Percentiles rank a stretch among this genome's conserved stretches.
These are phyloP conservation scores for Dioscorea cayenensis DNA, from an alignment of 116 monocot species.

Conservation along the genomic window DNA sequence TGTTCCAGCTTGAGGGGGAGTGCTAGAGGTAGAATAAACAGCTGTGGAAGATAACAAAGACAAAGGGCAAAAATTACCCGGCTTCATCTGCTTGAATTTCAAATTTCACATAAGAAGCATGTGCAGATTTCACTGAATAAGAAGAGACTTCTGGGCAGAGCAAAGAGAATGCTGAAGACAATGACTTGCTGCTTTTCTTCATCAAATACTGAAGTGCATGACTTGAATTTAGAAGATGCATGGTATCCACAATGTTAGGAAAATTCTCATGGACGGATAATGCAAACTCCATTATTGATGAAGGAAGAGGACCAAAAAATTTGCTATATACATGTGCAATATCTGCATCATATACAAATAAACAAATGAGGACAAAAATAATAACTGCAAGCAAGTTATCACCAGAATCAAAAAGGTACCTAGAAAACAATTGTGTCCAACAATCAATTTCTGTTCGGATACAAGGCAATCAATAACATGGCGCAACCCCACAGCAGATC, in stretches of 20 bases:
- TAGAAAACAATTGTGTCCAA: conserved; percentile 93
- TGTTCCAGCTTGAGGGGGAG: too few species aligned
- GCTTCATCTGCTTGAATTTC: conserved; percentile 53
- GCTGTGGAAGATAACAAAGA: neutral
- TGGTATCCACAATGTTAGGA: conserved; percentile 77
- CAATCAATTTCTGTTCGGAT: conserved; percentile 72
- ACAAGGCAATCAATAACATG: conserved; percentile 88
- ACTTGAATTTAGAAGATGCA: conserved; percentile 50
- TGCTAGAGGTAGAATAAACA: neutral
- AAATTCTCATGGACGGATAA: conserved; percentile 49
- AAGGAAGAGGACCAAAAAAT: conserved; percentile 83
- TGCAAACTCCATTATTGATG: conserved; percentile 57
- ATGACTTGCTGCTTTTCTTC: conserved; percentile 72
- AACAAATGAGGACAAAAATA: conserved; percentile 13
- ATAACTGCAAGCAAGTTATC: neutral
- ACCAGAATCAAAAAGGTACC: conserved; percentile 22
- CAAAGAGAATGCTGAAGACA: conserved; percentile 76
- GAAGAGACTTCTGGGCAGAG: conserved; percentile 52
- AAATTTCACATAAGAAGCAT: conserved; percentile 45
- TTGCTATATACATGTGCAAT: conserved; percentile 77
- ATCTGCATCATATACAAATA: conserved; percentile 47
- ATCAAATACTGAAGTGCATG: conserved; percentile 54
- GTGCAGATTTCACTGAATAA: conserved; percentile 11
- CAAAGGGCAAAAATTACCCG: conserved; percentile 31
- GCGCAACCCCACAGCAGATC: conserved; percentile 76